Evolutionary conservation across 208 protist genomes (phyloP).

Genomic region (Leishmania aethiopica): DNA sequence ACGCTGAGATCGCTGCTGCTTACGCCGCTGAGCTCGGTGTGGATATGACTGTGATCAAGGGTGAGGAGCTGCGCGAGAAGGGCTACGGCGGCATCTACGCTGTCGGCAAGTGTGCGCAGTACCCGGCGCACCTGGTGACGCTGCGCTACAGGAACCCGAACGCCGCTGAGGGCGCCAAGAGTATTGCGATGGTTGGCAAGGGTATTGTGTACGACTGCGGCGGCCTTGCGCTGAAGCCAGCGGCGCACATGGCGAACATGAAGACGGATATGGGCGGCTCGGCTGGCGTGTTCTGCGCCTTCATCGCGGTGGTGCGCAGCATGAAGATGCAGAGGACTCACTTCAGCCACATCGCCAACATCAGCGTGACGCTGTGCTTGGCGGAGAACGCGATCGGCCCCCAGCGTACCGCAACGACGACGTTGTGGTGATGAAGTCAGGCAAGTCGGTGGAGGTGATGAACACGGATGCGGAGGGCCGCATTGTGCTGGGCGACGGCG

Average conservation of each 20-base stretch:
- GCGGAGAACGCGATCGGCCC: conserved; percentile 88
- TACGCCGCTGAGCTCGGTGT: conserved; percentile 54
- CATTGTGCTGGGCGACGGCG: conserved; percentile 86
- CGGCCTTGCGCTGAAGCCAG: conserved; percentile 83
- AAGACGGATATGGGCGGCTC: conserved; percentile 91
- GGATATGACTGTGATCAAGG: conserved; percentile 62
- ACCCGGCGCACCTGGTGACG: conserved; percentile 71
- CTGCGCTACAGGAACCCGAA: conserved; percentile 63
- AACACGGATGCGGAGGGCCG: conserved; percentile 93
- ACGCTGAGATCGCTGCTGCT: conserved; percentile 60
- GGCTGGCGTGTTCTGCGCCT: conserved; percentile 77
- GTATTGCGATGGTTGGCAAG: conserved; percentile 82
- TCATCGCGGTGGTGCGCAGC: conserved; percentile 65
- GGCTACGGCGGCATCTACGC: conserved; percentile 81
- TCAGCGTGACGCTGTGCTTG: conserved; percentile 82
- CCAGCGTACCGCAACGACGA: conserved; percentile 82
- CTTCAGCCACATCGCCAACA: conserved; percentile 39
- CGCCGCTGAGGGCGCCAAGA: conserved; percentile 35
- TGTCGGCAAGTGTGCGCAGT: conserved; percentile 71
- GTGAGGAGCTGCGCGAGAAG: conserved; percentile 65
- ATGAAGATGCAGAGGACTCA: conserved; percentile 40
- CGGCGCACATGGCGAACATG: conserved; percentile 83
- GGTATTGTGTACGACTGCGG: conserved; percentile 91
- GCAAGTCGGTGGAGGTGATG: conserved; percentile 88
- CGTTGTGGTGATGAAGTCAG: conserved; percentile 82